Conservation (phyloP, 2,329 filamentous ascomycete genomes). For the Elsinoe australis region DNA sequence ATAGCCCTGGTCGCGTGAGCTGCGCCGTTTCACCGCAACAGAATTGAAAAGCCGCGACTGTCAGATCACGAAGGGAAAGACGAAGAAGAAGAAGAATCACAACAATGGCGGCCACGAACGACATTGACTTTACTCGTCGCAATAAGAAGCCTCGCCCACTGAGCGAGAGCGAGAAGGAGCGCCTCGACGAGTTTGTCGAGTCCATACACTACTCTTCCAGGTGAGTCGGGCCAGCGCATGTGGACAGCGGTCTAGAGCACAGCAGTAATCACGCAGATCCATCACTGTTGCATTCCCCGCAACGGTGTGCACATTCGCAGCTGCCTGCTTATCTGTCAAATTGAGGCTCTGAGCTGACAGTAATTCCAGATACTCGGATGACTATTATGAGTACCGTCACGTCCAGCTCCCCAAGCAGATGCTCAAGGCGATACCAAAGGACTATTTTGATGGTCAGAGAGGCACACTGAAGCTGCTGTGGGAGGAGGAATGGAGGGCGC, state of each 20-base stretch:
- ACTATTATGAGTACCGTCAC: conserved; percentile 91
- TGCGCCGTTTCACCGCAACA: not conserved
- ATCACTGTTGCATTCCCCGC: not conserved
- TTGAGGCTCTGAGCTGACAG: too few species aligned
- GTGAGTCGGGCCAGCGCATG: conserved; percentile 43
- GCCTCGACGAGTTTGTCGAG: conserved; percentile 85
- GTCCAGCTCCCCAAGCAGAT: conserved; percentile 96
- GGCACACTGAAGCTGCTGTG: conserved; percentile 92
- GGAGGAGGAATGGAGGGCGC: conserved; percentile 96
- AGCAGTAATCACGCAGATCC: too few species aligned
- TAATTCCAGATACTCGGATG: conserved; percentile 84
- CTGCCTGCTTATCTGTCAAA: not conserved
- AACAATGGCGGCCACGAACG: conserved; percentile 31
- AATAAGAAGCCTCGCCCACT: conserved; percentile 79
- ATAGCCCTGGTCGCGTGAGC: conserved; percentile 5
- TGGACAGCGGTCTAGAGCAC: not conserved
- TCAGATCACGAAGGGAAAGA: not conserved
- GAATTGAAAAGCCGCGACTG: not conserved
- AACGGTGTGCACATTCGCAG: not conserved
- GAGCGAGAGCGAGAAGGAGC: conserved; percentile 70
- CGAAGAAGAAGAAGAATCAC: not conserved
- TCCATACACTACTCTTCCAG: conserved; percentile 90
- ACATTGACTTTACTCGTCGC: conserved; percentile 75
- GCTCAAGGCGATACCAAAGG: conserved; percentile 92
- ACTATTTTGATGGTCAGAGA: conserved; percentile 82